Conservation (phyloP, 2,329 filamentous ascomycete genomes). For the Ceratocystis smalleyi region DNA sequence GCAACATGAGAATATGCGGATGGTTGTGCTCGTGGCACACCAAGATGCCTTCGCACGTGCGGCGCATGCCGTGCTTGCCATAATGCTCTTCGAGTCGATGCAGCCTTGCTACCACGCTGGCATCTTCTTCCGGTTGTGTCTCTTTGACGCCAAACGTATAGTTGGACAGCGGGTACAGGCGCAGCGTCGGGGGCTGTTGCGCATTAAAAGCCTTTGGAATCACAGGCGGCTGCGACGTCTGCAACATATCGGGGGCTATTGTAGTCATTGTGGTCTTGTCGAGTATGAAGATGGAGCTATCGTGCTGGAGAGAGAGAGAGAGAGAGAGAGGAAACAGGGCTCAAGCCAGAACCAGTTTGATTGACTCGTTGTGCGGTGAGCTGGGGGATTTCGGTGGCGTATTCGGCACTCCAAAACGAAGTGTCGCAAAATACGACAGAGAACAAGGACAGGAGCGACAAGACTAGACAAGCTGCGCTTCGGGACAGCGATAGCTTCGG, state of each 20-base stretch:
- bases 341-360: too few species aligned
- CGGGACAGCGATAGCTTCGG: too few species aligned
- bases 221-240: constrained; percentile 64
- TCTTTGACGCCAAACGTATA: constrained; percentile 99
- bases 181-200: constrained; percentile 78
- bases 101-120: constrained; percentile 79
- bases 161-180: constrained; percentile 87
- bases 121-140: constrained; percentile 93
- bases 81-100: constrained; percentile 96
- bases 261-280: constrained; percentile 52
- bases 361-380: too few species aligned
- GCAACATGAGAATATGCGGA: constrained; percentile 94
- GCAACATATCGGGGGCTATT: constrained; percentile 57
- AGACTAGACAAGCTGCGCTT: too few species aligned
- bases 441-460: too few species aligned
- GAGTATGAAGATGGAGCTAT: not conserved
- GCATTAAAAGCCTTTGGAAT: constrained; percentile 72
- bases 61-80: constrained; percentile 78
- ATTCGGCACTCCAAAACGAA: too few species aligned
- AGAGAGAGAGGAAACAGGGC: not conserved
- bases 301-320: not conserved
- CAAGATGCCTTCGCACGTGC: constrained; percentile 90
- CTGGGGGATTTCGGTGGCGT: too few species aligned
- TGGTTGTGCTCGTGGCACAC: constrained; percentile 99
- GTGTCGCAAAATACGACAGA: not conserved